Percentiles rank a stretch among this genome's conserved stretches.
These are phyloP conservation scores for Suillus variegatus DNA, from an alignment of 768 basidiomycete species.

Conservation along the genomic window DNA sequence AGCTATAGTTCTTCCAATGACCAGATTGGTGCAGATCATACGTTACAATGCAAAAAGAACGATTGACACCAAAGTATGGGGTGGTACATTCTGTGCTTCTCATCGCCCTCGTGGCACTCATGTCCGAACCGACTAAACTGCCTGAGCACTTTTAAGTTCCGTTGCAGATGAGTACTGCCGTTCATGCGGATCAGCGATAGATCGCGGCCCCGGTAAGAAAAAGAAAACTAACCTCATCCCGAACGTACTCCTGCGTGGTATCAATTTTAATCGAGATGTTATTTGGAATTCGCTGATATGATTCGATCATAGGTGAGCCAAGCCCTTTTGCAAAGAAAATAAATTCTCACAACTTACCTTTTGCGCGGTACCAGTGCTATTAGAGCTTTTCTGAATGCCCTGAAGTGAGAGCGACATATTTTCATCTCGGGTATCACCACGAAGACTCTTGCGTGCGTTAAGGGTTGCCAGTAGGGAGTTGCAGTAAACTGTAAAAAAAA, in stretches of 20 bases:
- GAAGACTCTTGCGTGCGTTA: slow-evolving; percentile 54
- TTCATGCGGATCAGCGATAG: slow-evolving; percentile 1
- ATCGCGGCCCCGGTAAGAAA: neutral
- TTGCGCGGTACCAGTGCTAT: slow-evolving; percentile 13
- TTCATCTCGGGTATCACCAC: slow-evolving; percentile 15
- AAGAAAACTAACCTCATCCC: slow-evolving; percentile 35
- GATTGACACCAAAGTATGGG: slow-evolving; percentile 4
- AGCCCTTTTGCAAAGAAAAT: too few relatives aligned
- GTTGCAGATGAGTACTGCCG: slow-evolving; percentile 5
- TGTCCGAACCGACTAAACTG: neutral
- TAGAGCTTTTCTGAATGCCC: slow-evolving; percentile 24
- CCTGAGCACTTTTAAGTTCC: slow-evolving; percentile 4
- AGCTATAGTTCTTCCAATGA: neutral
- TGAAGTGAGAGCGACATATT: slow-evolving; percentile 26
- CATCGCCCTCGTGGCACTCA: neutral
- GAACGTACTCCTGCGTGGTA: slow-evolving; percentile 53
- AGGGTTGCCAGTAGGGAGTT: slow-evolving; percentile 63
- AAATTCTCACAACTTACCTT: slow-evolving; percentile 10
- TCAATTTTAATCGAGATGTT: slow-evolving; percentile 68
- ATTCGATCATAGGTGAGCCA: neutral
- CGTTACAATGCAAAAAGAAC: slow-evolving; percentile 9
- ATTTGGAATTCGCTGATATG: slow-evolving; percentile 31
- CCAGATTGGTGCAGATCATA: slow-evolving; percentile 8
- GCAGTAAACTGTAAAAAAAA: slow-evolving; percentile 46
- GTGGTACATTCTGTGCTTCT: slow-evolving; percentile 9